These are phyloP conservation scores for Chaetomium globosum DNA, from an alignment of 2,329 filamentous ascomycete species.

Conservation along the genomic window DNA sequence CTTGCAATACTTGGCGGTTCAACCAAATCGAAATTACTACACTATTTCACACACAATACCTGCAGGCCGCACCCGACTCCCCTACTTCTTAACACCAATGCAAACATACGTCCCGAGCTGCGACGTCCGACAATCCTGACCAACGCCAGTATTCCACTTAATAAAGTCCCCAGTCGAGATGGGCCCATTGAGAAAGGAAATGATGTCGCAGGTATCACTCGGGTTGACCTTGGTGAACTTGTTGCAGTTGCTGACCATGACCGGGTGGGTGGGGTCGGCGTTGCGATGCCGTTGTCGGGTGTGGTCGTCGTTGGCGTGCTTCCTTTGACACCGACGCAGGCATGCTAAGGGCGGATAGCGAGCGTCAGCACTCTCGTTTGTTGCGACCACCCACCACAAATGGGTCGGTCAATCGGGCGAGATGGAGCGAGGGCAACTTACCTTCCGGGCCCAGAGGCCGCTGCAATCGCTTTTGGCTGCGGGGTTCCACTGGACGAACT, in stretches of 20 bases:
- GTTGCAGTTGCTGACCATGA: constrained; percentile 18
- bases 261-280: constrained; percentile 6
- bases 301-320: neutral
- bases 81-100: neutral
- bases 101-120: constrained; percentile 8
- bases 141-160: neutral
- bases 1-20: too few relatives aligned
- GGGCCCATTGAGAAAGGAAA: constrained; percentile 7
- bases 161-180: too few relatives aligned
- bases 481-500: constrained; percentile 22
- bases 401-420: neutral
- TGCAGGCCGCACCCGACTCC: neutral
- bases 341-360: neutral
- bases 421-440: neutral
- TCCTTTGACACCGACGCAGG: constrained; percentile 14
- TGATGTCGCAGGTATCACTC: constrained; percentile 9
- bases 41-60: neutral
- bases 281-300: constrained; percentile 13
- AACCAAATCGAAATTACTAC: neutral
- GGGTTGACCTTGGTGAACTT: constrained; percentile 21
- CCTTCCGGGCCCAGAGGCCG: constrained; percentile 20
- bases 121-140: neutral
- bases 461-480: constrained; percentile 20
- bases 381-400: neutral
- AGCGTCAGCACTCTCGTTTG: neutral